Evolutionary conservation across 1,139 yeast species (phyloP).

Genomic region (Blastobotrys arbuscula): DNA sequence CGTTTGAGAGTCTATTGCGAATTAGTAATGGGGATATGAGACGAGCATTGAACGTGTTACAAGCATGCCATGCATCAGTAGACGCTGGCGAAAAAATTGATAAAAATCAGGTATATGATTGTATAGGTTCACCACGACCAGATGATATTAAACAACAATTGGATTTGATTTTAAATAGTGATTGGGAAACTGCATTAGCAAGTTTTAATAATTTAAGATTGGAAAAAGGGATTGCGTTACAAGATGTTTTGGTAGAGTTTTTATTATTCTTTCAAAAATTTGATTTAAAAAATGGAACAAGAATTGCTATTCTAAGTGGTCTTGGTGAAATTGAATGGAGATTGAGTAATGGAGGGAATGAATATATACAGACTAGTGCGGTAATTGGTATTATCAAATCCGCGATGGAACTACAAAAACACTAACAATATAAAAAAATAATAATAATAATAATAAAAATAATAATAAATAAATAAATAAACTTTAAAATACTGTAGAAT

Average conservation of each 20-base stretch:
- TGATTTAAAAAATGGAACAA: slow-evolving; percentile 57
- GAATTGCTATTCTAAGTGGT: slow-evolving; percentile 60
- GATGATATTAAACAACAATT: slow-evolving; percentile 70
- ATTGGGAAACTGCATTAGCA: slow-evolving; percentile 73
- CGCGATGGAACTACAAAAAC: slow-evolving; percentile 38
- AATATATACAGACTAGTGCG: slow-evolving; percentile 84
- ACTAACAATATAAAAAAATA: background rate
- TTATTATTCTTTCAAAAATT: slow-evolving; percentile 61
- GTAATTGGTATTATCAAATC: slow-evolving; percentile 79
- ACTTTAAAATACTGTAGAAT: slow-evolving; percentile 13
- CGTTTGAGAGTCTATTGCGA: slow-evolving; percentile 58
- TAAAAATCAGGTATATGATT: slow-evolving; percentile 76
- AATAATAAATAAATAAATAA: background rate
- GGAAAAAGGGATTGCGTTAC: slow-evolving; percentile 78
- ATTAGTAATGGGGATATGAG: slow-evolving; percentile 94
- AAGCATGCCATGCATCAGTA: slow-evolving; percentile 71
- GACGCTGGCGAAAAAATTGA: slow-evolving; percentile 41
- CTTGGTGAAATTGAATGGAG: slow-evolving; percentile 87
- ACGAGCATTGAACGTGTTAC: slow-evolving; percentile 85
- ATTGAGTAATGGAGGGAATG: slow-evolving; percentile 87
- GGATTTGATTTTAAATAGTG: slow-evolving; percentile 74
- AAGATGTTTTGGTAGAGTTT: slow-evolving; percentile 76
- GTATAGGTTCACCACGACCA: slow-evolving; percentile 95
- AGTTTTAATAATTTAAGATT: slow-evolving; percentile 61
- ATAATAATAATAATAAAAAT: background rate